Base-by-base conservation (phyloP, 768 basidiomycete genomes). In the Phylloporus sp. region DNA sequence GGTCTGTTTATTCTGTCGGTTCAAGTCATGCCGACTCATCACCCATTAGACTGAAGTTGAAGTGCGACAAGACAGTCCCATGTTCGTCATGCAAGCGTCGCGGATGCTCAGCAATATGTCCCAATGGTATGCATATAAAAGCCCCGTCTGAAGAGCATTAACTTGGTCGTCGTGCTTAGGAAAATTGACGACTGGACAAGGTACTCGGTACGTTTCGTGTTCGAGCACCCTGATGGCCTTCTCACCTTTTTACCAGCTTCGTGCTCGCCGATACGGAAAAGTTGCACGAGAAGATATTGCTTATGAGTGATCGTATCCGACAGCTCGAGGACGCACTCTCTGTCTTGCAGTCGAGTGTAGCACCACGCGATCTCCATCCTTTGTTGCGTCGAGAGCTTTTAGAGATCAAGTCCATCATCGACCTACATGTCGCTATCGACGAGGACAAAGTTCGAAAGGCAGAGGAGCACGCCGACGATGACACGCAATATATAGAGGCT, bases 61-160 rank as follows among this genome's bases (percentile, higher is more conserved):
- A 82, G 63, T 88, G 86, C 63, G 83, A 87, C 66, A 88, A 87
- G 65, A 84, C 77, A 4, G 77, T 74, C 11, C 73, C 72, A 1
- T 75, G 75, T 52, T 68, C 72, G 1, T 76, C 73, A 6, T 83
- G 86, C 62, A 85, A 80, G 59, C 78, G 86, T 33, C 71, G 86
- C 54, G 86, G 86, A 23, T 88, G 86, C 57, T 78, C 81, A 6
- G 81, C 81, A 10, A 88, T 89, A 44, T 89, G 86, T 65, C 85
- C 84, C 4, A 86, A 86, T 55, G 85, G 69, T 62, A 49, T 14
- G 50, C 26, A 7, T 27, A 14, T 22, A 33, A 7, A n/a, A 15
- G 11, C 22, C 14, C 5, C 23, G 0, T 5, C 17, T 14, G n/a
- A 43, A 13, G 11, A 14, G 6, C 26, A 3, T 42, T 22, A n/a